Evolutionary conservation across 208 protist species (phyloP), one percentile per base, ranked within the genome.

Genomic region (Acanthamoeba quina): DNA sequence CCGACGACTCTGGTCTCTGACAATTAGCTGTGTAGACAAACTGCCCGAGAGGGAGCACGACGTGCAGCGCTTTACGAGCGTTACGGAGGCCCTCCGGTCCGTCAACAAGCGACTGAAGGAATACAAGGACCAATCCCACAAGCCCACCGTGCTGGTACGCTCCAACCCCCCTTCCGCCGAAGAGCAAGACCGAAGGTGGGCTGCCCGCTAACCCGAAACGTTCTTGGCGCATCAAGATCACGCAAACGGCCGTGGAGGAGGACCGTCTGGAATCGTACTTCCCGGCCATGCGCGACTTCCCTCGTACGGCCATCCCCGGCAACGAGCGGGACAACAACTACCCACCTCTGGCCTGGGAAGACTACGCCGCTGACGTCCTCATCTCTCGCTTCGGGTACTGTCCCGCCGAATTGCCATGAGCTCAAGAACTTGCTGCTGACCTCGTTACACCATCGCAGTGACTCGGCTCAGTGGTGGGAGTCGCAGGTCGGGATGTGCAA

Each of bases 401-500:
- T 70, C 34, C 37, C 52, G 17, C 56, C 10, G 9, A 82, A 1
- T 52, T 52, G 0, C 44, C 1, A 17, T 52, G 47, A 17, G 47
- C 47, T 13, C 47, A 52, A 17, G 0, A 52, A 52, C 47, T 52
- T 52, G 47, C 47, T 49, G 47, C 47, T 52, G 47, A 52, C 47
- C 15, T 52, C 47, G 47, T 52, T 17, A 2, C 47, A 9, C 47
- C 47, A 52, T 52, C 13, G 13, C 66, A 94, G 92, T 2, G 56
- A 88, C n/a, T 88, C 82, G 41, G 7, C n/a, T 6, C 44, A 85
- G 37, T 96, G 95, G 49, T 94, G 92, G 47, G 62, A 90, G 5
- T 54, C 93, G 29, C 94, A 96, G 60, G 58, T 97, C 0, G 86
- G 90, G 10, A 78, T 97, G 54, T 94, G 97, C 9, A 95, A 94